Percentiles rank a stretch among this genome's conserved stretches.
phyloP scores from a whole-genome alignment of 768 basidiomycete species.

The Amanita polypyramis region DNA sequence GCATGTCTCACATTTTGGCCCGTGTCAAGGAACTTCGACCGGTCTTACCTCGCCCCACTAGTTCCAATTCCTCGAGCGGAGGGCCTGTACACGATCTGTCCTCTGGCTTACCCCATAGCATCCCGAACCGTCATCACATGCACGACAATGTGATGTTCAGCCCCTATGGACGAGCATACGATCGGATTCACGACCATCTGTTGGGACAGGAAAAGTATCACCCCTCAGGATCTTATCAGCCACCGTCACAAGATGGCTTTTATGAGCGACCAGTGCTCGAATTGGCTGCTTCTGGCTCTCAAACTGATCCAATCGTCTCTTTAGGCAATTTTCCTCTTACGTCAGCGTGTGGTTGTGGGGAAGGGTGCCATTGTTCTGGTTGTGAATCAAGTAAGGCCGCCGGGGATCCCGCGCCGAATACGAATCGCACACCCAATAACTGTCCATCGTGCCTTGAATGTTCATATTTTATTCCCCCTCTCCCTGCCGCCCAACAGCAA shows the following conservation, averaged over 20 bases:
- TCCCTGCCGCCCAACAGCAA: constrained; percentile 28
- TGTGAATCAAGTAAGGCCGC: constrained; percentile 36
- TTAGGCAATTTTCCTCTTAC: constrained; percentile 13
- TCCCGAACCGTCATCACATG: constrained; percentile 31
- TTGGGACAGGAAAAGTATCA: constrained; percentile 4
- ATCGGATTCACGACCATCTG: constrained; percentile 25
- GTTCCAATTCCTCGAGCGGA: constrained; percentile 14
- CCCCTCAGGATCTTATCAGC: constrained; percentile 14
- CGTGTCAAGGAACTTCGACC: constrained; percentile 60
- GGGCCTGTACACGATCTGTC: constrained; percentile 41
- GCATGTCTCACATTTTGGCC: constrained; percentile 37
- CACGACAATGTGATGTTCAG: constrained; percentile 41
- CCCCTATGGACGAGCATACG: constrained; percentile 64
- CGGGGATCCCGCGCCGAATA: constrained; percentile 24
- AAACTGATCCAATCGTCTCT: constrained; percentile 11
- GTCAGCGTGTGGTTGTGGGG: constrained; percentile 53
- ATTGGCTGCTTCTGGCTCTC: constrained; percentile 17
- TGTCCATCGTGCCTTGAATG: constrained; percentile 50
- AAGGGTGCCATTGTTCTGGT: constrained; percentile 53
- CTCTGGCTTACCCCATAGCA: constrained; percentile 28
- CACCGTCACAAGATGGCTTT: constrained; percentile 16
- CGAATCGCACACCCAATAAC: constrained; percentile 24
- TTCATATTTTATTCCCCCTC: constrained; percentile 35
- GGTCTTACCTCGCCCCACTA: constrained; percentile 51
- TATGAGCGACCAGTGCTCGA: constrained; percentile 22